phyloP scores from a whole-genome alignment of 352 stramenopile genomes.

The Pythium phragmitis region DNA sequence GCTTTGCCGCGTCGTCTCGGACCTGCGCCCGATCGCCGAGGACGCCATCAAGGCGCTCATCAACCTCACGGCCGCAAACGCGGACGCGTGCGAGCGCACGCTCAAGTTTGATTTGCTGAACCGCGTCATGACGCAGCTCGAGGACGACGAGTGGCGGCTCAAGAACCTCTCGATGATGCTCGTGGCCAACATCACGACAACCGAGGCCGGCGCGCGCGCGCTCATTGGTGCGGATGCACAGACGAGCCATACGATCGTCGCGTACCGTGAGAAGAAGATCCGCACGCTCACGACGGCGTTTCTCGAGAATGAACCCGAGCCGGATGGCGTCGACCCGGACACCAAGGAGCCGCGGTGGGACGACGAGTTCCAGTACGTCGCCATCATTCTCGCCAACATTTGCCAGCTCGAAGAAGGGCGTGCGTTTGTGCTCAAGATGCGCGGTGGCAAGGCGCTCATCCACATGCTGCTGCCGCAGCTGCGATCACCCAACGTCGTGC shows the following conservation, averaged over 20 bases:
- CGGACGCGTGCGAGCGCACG: constrained; percentile 59
- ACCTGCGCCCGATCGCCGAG: constrained; percentile 81
- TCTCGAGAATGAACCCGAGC: constrained; percentile 70
- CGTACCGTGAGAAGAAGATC: constrained; percentile 79
- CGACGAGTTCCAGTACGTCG: constrained; percentile 88
- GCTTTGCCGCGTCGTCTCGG: constrained; percentile 77
- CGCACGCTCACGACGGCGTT: constrained; percentile 72
- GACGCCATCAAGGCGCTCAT: constrained; percentile 87
- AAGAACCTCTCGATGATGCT: constrained; percentile 89
- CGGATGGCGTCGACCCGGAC: constrained; percentile 62
- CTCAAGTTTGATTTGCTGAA: constrained; percentile 83
- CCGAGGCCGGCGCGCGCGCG: constrained; percentile 55
- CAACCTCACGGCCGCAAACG: constrained; percentile 80
- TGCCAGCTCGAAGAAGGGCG: constrained; percentile 79
- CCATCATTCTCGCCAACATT: constrained; percentile 84
- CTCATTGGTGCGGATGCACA: constrained; percentile 67
- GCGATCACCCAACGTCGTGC: constrained; percentile 80
- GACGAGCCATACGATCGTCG: constrained; percentile 41
- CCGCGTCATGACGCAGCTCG: constrained; percentile 83
- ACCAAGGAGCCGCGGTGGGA: constrained; percentile 84
- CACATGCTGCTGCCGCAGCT: constrained; percentile 70
- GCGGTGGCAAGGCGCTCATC: constrained; percentile 61
- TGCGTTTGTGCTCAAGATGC: constrained; percentile 74
- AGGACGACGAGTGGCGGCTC: constrained; percentile 79
- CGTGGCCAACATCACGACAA: constrained; percentile 80